Conservation (phyloP, 805 yeast genomes). For the Citeromyces matritensis region DNA sequence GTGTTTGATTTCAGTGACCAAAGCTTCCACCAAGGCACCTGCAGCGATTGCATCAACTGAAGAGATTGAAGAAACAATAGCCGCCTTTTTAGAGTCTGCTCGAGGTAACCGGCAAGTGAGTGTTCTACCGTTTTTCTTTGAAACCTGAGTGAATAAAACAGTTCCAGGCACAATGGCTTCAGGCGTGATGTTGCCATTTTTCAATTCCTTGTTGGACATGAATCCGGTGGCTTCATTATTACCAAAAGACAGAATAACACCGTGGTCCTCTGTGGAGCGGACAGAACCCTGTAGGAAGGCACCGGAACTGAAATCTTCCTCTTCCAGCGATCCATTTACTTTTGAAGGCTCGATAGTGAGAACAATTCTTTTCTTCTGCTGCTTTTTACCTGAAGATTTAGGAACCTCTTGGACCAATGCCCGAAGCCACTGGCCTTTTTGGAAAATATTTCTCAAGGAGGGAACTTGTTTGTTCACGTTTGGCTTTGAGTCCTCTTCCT, state of each 20-base stretch:
- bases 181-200: constrained; percentile 18
- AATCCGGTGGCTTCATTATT: constrained; percentile 46
- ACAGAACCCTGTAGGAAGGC: constrained; percentile 64
- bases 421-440: constrained; percentile 74
- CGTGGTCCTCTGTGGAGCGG: constrained; percentile 82
- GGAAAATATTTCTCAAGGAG: constrained; percentile 34
- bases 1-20: constrained; percentile 39
- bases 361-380: constrained; percentile 44
- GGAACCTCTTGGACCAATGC: constrained; percentile 60
- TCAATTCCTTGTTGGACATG: constrained; percentile 54
- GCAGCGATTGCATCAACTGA: constrained; percentile 76
- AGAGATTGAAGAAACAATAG: constrained; percentile 39
- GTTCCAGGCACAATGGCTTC: constrained; percentile 39
- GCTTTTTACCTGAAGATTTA: constrained; percentile 19
- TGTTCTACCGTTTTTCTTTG: constrained; percentile 35
- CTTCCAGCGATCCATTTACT: constrained; percentile 46
- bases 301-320: constrained; percentile 52
- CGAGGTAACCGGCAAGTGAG: constrained; percentile 37
- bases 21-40: constrained; percentile 67
- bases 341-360: constrained; percentile 60
- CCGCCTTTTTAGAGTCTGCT: constrained; percentile 28
- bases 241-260: constrained; percentile 67
- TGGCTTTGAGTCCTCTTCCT: constrained; percentile 10
- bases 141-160: constrained; percentile 48
- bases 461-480: constrained; percentile 27